Base-by-base conservation (phyloP, 1,284 basidiomycete species). In the Pseudozyma hubeiensis region DNA sequence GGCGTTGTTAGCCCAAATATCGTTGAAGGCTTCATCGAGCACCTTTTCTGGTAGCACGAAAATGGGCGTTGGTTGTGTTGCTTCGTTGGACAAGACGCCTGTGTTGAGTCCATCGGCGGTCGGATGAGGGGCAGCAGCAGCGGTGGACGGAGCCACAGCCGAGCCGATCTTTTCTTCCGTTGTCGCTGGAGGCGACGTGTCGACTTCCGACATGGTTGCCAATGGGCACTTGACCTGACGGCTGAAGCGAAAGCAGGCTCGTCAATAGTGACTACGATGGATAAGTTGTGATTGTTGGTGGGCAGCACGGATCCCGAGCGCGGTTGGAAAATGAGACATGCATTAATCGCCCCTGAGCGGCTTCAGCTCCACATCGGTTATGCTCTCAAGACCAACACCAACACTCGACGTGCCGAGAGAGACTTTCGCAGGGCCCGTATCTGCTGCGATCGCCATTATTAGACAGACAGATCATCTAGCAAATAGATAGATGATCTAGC, bases 1-100 rank as follows among this genome's bases (percentile, higher is more conserved):
- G 33, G 77, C 94, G 71, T 96, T 96, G 82, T 96, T 95, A 3
- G 96, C 96, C 96, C 95, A 98, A 24, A 94, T 91, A 92, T 82
- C 37, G 69, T 61, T 68, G 62, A 64, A 95, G 4, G 92, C 90
- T 14, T 89, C 81, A 41, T 79, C 78, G 19, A 75, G 63, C 9
- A 59, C 59, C 49, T 68, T 74, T 35, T 74, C 71, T 1, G 61
- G 49, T 13, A 74, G 29, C 14, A 64, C 37, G 34, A 75, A 79
- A 13, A 29, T 50, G 8, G 52, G 34, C 11, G 47, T 4, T 3
- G 52, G 52, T 7, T 59, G 5, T 0, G 29, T 5, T 10, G 3
- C 46, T 31, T 44, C 47, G 40, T 39, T 46, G 13, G 64, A 41
- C 31, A 9, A 41, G 34, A 41, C 24, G 16, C n/a, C 37, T 14